Base-by-base conservation (phyloP, 176 grass and related monocot species). In the Musa acuminata region DNA sequence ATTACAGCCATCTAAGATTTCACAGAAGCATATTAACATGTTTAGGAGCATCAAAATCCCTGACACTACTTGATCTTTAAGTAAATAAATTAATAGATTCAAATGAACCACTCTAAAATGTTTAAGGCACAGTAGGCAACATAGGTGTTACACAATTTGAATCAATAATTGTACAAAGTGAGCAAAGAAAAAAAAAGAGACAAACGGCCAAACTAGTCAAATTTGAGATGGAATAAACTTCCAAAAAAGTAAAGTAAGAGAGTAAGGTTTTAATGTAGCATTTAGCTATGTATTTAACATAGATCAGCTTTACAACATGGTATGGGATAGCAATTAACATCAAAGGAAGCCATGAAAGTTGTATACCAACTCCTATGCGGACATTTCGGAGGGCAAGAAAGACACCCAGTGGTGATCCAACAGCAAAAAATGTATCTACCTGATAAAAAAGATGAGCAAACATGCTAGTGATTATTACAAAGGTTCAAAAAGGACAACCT, bases 361-460 rank as follows among this genome's bases (percentile, higher is more conserved):
- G 21, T 9, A 21, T 98, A 98, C 95, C 95, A 77, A 89, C 86
- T 76, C 95, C 95, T 79, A 98, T 89, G 49, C 90, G 87, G 16
- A 98, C 79, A 87, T 98, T 98, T 79, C 95, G 84, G 24, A 93
- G 72, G 16, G 90, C 83, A 72, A 98, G 85, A 78, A 98, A 98
- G 10, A 98, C 90, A 83, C 95, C 95, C 50, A 98, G 84, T 70
- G 95, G 95, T 77, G 95, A 93, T 83, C 95, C 95, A 83, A 55
- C 95, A 84, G 95, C 95, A 82, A 84, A 98, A 79, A 98, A 93
- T 43, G 95, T 98, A 80, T 98, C 90, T 53, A 98, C 90, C 95
- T 98, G 83, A 86, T 75, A 74, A 83, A 62, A 50, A 64, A 74
- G 74, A 83, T 21, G 20, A 11, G 19, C 21, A 49, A 8, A 52